Evolutionary conservation across 306 rosid species (phyloP).

Genomic region (Cucurbita ficifolia): DNA sequence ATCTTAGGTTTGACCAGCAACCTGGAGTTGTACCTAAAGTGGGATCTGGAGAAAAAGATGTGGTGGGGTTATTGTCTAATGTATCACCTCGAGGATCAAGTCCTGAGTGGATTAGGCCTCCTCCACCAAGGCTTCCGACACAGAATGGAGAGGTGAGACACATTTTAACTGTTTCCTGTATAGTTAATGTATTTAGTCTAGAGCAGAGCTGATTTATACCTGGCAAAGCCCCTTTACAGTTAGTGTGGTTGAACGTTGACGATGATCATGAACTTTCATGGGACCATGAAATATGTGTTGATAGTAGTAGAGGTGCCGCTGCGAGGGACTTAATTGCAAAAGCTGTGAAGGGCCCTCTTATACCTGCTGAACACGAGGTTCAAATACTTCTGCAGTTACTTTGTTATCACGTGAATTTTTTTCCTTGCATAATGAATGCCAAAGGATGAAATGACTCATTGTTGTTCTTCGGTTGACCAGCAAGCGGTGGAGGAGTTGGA

Average conservation of each 20-base stretch:
- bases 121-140: slow-evolving; percentile 83
- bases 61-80: slow-evolving; percentile 61
- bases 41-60: slow-evolving; percentile 85
- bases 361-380: slow-evolving; percentile 87
- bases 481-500: slow-evolving; percentile 69
- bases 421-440: slow-evolving; percentile 4
- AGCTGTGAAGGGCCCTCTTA: slow-evolving; percentile 92
- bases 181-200: slow-evolving; percentile 5
- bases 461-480: slow-evolving; percentile 33
- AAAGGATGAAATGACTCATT: slow-evolving; percentile 17
- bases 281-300: slow-evolving; percentile 94
- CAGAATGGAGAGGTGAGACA: slow-evolving; percentile 70
- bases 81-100: slow-evolving; percentile 55
- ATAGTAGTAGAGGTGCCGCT: slow-evolving; percentile 91
- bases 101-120: slow-evolving; percentile 88
- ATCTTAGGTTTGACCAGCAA: slow-evolving; percentile 58
- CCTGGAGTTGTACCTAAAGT: slow-evolving; percentile 59
- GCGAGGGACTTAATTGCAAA: slow-evolving; percentile 78
- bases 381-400: background rate
- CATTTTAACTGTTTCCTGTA: slow-evolving; percentile 4
- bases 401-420: background rate
- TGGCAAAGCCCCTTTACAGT: slow-evolving; percentile 39
- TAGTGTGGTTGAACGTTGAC: slow-evolving; percentile 91
- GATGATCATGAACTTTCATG: slow-evolving; percentile 82
- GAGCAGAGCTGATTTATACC: slow-evolving; percentile 19